A percentile compares a stretch with the other conserved stretches of the same genome.
Conservation (phyloP, 2,329 filamentous ascomycete species). For the Fusarium pseudonygamai region DNA sequence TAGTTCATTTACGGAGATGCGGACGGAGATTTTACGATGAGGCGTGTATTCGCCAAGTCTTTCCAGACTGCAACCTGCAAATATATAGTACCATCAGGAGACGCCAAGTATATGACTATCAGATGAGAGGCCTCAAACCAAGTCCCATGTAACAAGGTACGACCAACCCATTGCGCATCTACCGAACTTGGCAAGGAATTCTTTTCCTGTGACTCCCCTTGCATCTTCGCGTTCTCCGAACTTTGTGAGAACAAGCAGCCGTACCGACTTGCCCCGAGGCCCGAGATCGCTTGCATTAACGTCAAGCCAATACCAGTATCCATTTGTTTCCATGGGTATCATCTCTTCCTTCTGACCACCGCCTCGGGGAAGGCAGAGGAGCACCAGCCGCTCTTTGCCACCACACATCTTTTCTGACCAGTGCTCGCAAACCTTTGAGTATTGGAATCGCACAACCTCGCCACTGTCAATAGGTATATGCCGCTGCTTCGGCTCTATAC, state of each 20-base stretch:
- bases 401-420: conserved; percentile 80
- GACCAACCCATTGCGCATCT: conserved; percentile 56
- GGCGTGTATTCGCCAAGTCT: conserved; percentile 4
- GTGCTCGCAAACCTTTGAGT: conserved; percentile 81
- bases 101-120: conserved; percentile 16
- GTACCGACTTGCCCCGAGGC: conserved; percentile 72
- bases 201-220: conserved; percentile 59
- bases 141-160: conserved; percentile 60
- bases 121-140: conserved; percentile 49
- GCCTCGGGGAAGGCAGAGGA: conserved; percentile 72
- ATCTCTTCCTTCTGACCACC: conserved; percentile 75
- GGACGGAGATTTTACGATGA: conserved; percentile 8
- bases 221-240: conserved; percentile 59
- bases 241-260: conserved; percentile 67
- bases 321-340: conserved; percentile 79
- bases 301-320: conserved; percentile 84
- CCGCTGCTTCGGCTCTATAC: conserved; percentile 63
- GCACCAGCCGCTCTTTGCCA: conserved; percentile 73
- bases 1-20: conserved; percentile 21
- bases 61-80: not conserved
- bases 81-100: not conserved
- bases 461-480: conserved; percentile 68
- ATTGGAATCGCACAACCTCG: conserved; percentile 77
- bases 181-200: conserved; percentile 57
- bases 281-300: conserved; percentile 73